Base-by-base conservation (phyloP, 2,329 filamentous ascomycete genomes). In the Colletotrichum spaethianum region DNA sequence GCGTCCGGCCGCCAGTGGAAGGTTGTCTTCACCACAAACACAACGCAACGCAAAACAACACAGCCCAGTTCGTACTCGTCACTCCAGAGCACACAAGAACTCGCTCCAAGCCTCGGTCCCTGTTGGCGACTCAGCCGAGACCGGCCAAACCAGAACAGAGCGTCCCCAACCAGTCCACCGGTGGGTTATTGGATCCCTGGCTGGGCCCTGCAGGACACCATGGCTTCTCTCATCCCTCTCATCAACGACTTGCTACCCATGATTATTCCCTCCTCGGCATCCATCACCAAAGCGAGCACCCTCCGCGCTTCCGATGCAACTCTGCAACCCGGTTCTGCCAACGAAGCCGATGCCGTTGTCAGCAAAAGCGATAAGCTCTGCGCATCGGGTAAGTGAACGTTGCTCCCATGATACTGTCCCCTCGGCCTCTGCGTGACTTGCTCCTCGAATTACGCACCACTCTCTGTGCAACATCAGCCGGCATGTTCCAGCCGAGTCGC, bases 341-440 rank as follows among this genome's bases (percentile, higher is more conserved):
- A 77, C 31, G 79, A 83, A 70, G 78, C 82, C 67, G 84, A 86
- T 63, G 92, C 92, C n/a, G 86, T 94, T 60, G 85, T 92, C 56
- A 86, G 89, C 77, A 87, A 90, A 79, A 91, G 88, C 65, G 88
- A 92, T 72, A 88, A 88, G 72, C 87, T 94, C 81, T 93, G 92
- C 78, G 91, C 91, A 38, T 90, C 90, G 56, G 87, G 91, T 89
- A 81, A 83, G 88, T 77, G 63, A 33, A 60, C 62, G 56, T 42
- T 53, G 59, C 31, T 63, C 36, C 57, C 63, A 55, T 23, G 66
- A 68, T 64, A 36, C n/a, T 23, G 33, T 52, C 44, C 60, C 36
- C 38, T 40, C 26, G 57, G 12, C 56, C 38, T 52, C 63, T 53
- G 33, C 44, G 46, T 46, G 28, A 33, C 64, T 26, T 48, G 56